Evolutionary conservation across 2,329 filamentous ascomycete species (phyloP).

Genomic region (Grosmannia serpens): DNA sequence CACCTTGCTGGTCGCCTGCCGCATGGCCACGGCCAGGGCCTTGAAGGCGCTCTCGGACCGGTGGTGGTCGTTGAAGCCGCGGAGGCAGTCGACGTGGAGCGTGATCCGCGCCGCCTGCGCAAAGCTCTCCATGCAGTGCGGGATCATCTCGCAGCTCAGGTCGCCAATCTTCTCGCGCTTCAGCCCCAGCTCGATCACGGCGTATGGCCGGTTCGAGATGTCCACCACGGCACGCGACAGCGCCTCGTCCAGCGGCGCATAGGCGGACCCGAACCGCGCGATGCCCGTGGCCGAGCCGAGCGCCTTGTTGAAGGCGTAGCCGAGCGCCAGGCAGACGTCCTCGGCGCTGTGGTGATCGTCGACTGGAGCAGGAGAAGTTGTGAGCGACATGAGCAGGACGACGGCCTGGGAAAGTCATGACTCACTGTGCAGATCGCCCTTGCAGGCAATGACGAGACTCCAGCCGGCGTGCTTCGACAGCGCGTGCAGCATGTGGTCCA

Average conservation of each 20-base stretch:
- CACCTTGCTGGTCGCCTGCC: slow-evolving; percentile 62
- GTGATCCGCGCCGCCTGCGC: slow-evolving; percentile 82
- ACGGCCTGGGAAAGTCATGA: slow-evolving; percentile 13
- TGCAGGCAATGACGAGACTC: slow-evolving; percentile 73
- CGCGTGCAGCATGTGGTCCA: slow-evolving; percentile 98
- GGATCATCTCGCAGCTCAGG: slow-evolving; percentile 91
- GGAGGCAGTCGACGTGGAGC: slow-evolving; percentile 86
- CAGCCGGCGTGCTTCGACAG: slow-evolving; percentile 92
- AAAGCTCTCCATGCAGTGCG: slow-evolving; percentile 90
- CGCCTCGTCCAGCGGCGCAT: slow-evolving; percentile 90
- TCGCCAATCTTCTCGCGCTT: slow-evolving; percentile 89
- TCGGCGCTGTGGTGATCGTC: slow-evolving; percentile 98
- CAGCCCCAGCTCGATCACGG: slow-evolving; percentile 72
- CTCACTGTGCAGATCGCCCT: slow-evolving; percentile 84
- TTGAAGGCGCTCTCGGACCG: slow-evolving; percentile 95
- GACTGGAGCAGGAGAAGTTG: slow-evolving; percentile 37
- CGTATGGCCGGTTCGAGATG: slow-evolving; percentile 82
- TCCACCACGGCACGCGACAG: slow-evolving; percentile 90
- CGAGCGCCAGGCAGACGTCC: slow-evolving; percentile 87
- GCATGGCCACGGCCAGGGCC: slow-evolving; percentile 78
- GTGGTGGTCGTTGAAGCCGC: slow-evolving; percentile 92
- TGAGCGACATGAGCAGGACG: not conserved
- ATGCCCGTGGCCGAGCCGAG: slow-evolving; percentile 70
- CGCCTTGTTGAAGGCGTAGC: slow-evolving; percentile 69
- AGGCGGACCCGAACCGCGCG: slow-evolving; percentile 82